Percentiles rank a stretch among this genome's conserved stretches.
Evolutionary conservation across 2,329 filamentous ascomycete species (phyloP).

Genomic region (Colletotrichum graminicola): DNA sequence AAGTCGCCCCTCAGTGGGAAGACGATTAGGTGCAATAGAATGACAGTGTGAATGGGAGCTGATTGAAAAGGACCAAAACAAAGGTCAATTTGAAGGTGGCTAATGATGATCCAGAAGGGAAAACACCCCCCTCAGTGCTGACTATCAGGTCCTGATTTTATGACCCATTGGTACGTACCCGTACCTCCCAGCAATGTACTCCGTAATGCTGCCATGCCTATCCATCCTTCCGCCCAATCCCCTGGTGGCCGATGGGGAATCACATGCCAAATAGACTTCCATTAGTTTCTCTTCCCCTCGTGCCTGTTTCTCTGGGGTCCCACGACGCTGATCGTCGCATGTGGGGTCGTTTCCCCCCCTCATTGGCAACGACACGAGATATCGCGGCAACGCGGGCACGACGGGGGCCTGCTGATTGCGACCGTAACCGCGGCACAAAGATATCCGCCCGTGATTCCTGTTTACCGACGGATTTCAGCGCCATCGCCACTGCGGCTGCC

Average conservation of each 20-base stretch:
- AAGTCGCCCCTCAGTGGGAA: slow-evolving; percentile 26
- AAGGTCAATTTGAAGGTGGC: too few relatives aligned
- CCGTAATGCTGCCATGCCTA: not conserved
- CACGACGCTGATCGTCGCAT: slow-evolving; percentile 29
- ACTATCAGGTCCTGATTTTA: too few relatives aligned
- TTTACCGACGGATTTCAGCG: not conserved
- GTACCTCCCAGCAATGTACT: too few relatives aligned
- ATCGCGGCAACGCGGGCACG: slow-evolving; percentile 5
- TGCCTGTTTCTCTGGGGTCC: slow-evolving; percentile 4
- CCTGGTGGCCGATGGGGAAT: slow-evolving; percentile 26
- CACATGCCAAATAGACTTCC: slow-evolving; percentile 33
- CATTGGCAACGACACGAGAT: slow-evolving; percentile 17
- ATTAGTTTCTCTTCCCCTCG: slow-evolving; percentile 17
- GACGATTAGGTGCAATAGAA: slow-evolving; percentile 28
- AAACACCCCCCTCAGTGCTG: too few relatives aligned
- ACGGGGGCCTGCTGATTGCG: not conserved
- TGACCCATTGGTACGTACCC: too few relatives aligned
- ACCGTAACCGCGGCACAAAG: not conserved
- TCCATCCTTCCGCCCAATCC: slow-evolving; percentile 5
- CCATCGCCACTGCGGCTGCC: not conserved
- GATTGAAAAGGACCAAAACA: too few relatives aligned
- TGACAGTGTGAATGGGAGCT: too few relatives aligned
- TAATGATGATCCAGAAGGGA: too few relatives aligned
- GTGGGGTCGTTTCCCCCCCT: not conserved
- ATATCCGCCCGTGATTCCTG: not conserved